Base-by-base conservation (phyloP, 2,329 filamentous ascomycete genomes). In the Lachnellula willkommii region DNA sequence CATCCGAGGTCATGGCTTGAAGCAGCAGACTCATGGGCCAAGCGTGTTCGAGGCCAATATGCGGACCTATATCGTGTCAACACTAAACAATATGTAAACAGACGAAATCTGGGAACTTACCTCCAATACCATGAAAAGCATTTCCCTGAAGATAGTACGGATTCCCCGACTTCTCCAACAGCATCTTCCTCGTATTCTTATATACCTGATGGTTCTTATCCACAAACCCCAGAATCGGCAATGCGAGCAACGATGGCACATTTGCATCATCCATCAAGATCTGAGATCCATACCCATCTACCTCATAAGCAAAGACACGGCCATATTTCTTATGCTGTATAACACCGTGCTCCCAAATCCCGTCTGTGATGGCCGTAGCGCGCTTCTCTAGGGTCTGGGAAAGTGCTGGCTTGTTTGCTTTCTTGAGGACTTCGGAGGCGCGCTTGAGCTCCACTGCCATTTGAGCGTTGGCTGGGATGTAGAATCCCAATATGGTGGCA, bases 1-100 rank as follows among this genome's bases (percentile, higher is more conserved):
- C 79, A 50, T 93, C 81, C 5, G 85, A 88, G 0, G 94, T 99
- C 80, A 94, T 90, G 2, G 90, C 90, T 72, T 96, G 92, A 20
- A 96, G 82, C 8, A 99, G 78, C 60, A 96, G 75, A 69, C 89
- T 94, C 91, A 99, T 97, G 0, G 94, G 94, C 94, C 94, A 99
- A 7, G 93, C 94, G 63, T 96, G 89, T 65, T 82, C 77, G n/a
- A 95, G 75, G 0, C 94, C 94, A 63, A 96, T 88, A 67, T 84
- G 83, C 6, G 82, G 82, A 4, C 81, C 81, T 77, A 28, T 37
- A 15, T 17, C 6, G 2, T 24, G 49, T 36, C 54, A 46, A 47
- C 8, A 47, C 51, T 45, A 9, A 40, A 40, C 6, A 12, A 8
- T 5, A n/a, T n/a, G n/a, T n/a, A 28, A 4, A 15, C 22, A 32